Conservation (phyloP, 441 rosid genomes). For the Viola pubescens region DNA sequence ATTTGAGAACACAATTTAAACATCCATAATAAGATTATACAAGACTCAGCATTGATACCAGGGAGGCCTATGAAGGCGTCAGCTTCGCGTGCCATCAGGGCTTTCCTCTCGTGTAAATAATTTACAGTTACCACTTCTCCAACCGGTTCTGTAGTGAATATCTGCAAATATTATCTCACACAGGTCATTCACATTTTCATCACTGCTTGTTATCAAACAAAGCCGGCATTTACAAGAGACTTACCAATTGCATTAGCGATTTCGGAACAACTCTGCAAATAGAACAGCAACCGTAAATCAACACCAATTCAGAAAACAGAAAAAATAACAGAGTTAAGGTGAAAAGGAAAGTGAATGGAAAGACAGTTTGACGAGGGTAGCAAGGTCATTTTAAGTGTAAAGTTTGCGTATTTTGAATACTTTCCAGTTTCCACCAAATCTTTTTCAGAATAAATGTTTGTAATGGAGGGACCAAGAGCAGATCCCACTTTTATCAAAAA, state of each 20-base stretch:
- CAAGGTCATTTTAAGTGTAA: too few species aligned
- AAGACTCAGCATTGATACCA: conserved; percentile 30
- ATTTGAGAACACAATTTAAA: too few species aligned
- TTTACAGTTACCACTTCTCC: conserved; percentile 96
- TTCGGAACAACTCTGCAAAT: conserved; percentile 79
- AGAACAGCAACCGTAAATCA: conserved; percentile 13
- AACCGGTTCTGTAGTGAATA: conserved; percentile 73
- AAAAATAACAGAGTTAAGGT: too few species aligned
- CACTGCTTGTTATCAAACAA: not conserved
- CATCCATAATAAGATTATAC: not conserved
- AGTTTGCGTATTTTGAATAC: too few species aligned
- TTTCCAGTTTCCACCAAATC: too few species aligned
- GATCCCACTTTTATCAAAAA: too few species aligned
- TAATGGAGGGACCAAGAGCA: too few species aligned
- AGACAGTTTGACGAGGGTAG: too few species aligned
- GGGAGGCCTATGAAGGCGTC: conserved; percentile 98
- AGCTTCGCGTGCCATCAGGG: conserved; percentile 89
- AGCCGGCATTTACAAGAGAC: too few species aligned
- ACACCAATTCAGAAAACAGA: not conserved
- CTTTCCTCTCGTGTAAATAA: conserved; percentile 92
- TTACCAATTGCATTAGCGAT: conserved; percentile 47
- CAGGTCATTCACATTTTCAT: not conserved
- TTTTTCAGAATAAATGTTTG: too few species aligned
- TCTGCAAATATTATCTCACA: conserved; percentile 31
- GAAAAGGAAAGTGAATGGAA: too few species aligned